Evolutionary conservation across 768 basidiomycete species (phyloP).

Genomic region (Porpolomopsis calyptriformis): DNA sequence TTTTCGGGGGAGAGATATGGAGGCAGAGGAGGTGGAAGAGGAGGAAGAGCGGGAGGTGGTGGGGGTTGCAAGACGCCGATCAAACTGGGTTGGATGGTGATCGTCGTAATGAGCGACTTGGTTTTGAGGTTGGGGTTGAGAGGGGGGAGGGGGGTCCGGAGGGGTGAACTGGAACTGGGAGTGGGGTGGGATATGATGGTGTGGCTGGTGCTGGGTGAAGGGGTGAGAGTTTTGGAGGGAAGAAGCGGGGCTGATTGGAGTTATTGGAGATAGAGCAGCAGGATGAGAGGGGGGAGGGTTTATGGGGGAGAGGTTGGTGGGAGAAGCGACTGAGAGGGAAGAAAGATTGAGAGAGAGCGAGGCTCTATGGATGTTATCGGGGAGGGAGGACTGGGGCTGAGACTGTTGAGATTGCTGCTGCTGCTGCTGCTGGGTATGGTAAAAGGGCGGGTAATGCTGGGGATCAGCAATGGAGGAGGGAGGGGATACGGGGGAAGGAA

Average conservation of each 20-base stretch:
- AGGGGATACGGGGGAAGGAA: slow-evolving; percentile 18
- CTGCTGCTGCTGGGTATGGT: too few relatives aligned
- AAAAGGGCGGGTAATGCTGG: too few relatives aligned
- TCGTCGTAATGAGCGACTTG: slow-evolving; percentile 19
- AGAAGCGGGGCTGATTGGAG: slow-evolving; percentile 48
- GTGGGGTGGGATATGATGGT: slow-evolving; percentile 29
- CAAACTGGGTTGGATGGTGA: slow-evolving; percentile 14
- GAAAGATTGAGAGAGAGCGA: slow-evolving; percentile 57
- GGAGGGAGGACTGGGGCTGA: too few relatives aligned
- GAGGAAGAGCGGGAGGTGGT: slow-evolving; percentile 33
- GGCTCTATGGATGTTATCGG: slow-evolving; percentile 19
- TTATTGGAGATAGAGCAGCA: slow-evolving; percentile 38
- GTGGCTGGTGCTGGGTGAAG: slow-evolving; percentile 24
- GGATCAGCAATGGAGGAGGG: too few relatives aligned
- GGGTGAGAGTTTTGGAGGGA: slow-evolving; percentile 23
- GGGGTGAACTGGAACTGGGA: slow-evolving; percentile 46
- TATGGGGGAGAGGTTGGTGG: slow-evolving; percentile 55
- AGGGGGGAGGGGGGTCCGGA: slow-evolving; percentile 18
- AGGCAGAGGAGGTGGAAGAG: slow-evolving; percentile 38
- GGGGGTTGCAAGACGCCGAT: slow-evolving; percentile 20
- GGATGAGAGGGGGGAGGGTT: slow-evolving; percentile 31
- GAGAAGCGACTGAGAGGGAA: slow-evolving; percentile 54
- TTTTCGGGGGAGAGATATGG: slow-evolving; percentile 54
- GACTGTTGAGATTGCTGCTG: too few relatives aligned
- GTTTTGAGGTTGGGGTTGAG: slow-evolving; percentile 15